These are phyloP conservation scores for Fraxinus floribunda DNA, from an alignment of 305 asterid species.

Conservation along the genomic window DNA sequence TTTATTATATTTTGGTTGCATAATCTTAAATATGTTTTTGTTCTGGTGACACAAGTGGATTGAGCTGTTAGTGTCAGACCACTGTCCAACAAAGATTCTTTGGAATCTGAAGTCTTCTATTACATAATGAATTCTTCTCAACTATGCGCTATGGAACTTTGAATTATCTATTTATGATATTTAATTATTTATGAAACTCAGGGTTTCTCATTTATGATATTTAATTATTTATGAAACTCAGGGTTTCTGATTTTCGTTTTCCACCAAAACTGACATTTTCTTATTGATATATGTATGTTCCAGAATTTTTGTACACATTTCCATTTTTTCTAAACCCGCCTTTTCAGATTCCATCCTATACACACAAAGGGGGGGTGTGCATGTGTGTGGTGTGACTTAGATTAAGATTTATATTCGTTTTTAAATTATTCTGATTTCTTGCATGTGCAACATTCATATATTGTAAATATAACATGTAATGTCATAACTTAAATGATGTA, in stretches of 20 bases:
- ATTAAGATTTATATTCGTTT: neutral
- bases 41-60: slow-evolving; percentile 10
- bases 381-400: neutral
- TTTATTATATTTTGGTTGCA: neutral
- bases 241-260: neutral
- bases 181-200: neutral
- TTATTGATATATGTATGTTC: neutral
- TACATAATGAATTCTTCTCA: neutral
- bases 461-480: neutral
- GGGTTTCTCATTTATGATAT: neutral
- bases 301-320: neutral
- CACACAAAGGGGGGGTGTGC: neutral
- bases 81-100: neutral
- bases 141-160: neutral
- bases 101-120: neutral
- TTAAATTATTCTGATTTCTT: slow-evolving; percentile 12
- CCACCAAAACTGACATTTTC: neutral
- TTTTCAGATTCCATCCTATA: neutral
- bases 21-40: slow-evolving; percentile 1
- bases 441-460: neutral
- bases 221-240: too few species aligned
- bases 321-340: neutral
- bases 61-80: neutral
- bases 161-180: neutral
- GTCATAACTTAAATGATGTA: neutral